Conservation (phyloP, 306 rosid species). For the Benincasa hispida region DNA sequence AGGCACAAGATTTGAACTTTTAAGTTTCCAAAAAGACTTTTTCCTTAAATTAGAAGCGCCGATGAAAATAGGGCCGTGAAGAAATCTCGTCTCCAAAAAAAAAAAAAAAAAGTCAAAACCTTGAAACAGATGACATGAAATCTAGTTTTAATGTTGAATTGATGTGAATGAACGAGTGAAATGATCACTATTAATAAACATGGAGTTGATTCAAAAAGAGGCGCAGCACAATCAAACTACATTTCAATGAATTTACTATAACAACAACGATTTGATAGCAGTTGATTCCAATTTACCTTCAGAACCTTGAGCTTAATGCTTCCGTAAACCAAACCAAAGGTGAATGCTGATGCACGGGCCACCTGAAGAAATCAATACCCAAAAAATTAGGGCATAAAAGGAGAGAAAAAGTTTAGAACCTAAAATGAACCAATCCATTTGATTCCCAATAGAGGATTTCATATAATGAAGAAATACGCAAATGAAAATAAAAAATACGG, state of each 20-base stretch:
- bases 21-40: not conserved
- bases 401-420: not conserved
- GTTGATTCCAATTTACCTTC: slow-evolving; percentile 11
- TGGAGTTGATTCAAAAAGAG: not conserved
- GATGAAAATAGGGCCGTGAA: not conserved
- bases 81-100: not conserved
- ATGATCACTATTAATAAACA: not conserved
- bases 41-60: not conserved
- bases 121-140: not conserved
- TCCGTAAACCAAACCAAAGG: slow-evolving; percentile 31
- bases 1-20: not conserved
- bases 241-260: not conserved
- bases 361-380: slow-evolving; percentile 15
- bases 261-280: not conserved
- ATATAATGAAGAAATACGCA: not conserved
- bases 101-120: not conserved
- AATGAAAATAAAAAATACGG: no score
- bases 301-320: slow-evolving; percentile 27
- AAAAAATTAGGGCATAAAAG: not conserved
- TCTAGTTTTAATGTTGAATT: not conserved
- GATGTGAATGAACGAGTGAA: not conserved
- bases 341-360: slow-evolving; percentile 37
- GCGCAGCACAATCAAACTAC: not conserved
- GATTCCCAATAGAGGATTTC: not conserved
- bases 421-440: not conserved